Percentiles rank a stretch among this genome's conserved stretches.
phyloP scores from a whole-genome alignment of 805 yeast species.

The Metschnikowia rubicola region DNA sequence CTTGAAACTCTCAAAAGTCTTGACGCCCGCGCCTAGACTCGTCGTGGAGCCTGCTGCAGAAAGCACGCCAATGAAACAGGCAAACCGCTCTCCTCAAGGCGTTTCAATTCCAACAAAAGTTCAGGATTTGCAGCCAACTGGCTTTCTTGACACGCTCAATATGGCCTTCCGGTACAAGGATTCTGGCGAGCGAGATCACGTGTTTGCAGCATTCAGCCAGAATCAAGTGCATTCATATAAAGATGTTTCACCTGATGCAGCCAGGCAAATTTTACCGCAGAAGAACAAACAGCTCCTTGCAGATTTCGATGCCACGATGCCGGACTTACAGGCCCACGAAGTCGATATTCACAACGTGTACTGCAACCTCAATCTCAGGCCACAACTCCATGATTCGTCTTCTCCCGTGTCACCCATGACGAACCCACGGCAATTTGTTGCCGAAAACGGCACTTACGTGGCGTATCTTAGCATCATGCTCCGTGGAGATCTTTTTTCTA shows the following conservation, averaged over 20 bases:
- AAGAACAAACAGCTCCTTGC: slow-evolving; percentile 5
- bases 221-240: background rate
- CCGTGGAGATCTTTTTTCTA: background rate
- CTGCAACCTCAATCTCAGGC: slow-evolving; percentile 9
- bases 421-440: slow-evolving; percentile 10
- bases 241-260: background rate
- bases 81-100: background rate
- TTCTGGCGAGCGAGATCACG: slow-evolving; percentile 5
- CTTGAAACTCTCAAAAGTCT: slow-evolving; percentile 12
- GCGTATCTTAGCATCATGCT: slow-evolving; percentile 10
- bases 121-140: background rate
- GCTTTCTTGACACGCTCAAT: slow-evolving; percentile 8
- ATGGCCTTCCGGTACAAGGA: slow-evolving; percentile 13
- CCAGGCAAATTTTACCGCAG: slow-evolving; percentile 2
- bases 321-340: slow-evolving; percentile 6
- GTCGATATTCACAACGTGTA: slow-evolving; percentile 11
- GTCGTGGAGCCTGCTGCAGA: slow-evolving; percentile 1
- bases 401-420: slow-evolving; percentile 17
- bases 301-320: slow-evolving; percentile 6
- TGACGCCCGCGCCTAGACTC: slow-evolving; percentile 1
- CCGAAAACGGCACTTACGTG: slow-evolving; percentile 15
- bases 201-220: slow-evolving; percentile 8
- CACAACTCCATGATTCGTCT: slow-evolving; percentile 5
- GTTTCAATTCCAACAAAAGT: background rate
- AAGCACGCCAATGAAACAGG: slow-evolving; percentile 4